A percentile compares a stretch with the other conserved stretches of the same genome.
Conservation (phyloP, 805 yeast genomes). For the Suhomyces xylopsoci region DNA sequence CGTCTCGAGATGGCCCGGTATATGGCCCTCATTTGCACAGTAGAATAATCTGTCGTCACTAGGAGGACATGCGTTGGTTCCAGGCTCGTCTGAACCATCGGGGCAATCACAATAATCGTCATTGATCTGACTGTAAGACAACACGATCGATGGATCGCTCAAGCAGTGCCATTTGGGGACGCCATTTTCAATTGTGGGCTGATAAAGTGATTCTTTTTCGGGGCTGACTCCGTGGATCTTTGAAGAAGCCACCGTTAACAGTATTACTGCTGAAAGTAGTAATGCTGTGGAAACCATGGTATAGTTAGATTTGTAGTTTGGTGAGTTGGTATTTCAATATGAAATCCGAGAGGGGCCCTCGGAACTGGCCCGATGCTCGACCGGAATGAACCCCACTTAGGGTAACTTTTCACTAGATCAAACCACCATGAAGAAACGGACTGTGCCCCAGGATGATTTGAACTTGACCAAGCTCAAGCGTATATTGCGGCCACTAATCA, state of each 20-base stretch:
- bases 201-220: constrained; percentile 39
- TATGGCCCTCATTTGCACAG: constrained; percentile 74
- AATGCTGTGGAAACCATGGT: background rate
- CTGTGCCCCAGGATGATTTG: background rate
- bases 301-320: no score
- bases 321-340: background rate
- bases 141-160: constrained; percentile 56
- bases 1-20: constrained; percentile 59
- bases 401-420: background rate
- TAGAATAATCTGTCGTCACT: constrained; percentile 47
- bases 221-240: constrained; percentile 9
- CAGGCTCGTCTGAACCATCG: constrained; percentile 97
- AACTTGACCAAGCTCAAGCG: constrained; percentile 28
- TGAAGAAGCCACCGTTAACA: background rate
- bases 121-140: constrained; percentile 64
- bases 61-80: constrained; percentile 75
- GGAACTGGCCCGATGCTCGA: background rate
- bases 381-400: background rate
- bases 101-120: constrained; percentile 96
- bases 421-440: background rate
- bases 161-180: constrained; percentile 62
- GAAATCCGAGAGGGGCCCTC: background rate
- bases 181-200: constrained; percentile 42
- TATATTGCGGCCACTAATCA: constrained; percentile 33
- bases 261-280: background rate